Base-by-base conservation (phyloP, 768 basidiomycete species). In the Porphyrellus cyaneotinctus region DNA sequence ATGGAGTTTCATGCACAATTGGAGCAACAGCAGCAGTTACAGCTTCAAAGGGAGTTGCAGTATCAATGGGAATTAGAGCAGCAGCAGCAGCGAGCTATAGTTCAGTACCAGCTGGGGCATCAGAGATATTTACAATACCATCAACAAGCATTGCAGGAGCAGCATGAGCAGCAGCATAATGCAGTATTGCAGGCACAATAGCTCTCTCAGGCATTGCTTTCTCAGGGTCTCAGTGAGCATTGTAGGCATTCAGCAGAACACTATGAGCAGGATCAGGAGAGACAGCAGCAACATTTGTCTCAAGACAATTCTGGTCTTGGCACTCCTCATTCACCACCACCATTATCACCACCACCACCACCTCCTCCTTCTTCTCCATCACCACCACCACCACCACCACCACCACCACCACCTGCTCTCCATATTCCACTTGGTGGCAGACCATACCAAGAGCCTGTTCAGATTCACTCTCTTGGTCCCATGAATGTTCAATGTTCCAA, bases 401-500 rank as follows among this genome's bases (percentile, higher is more conserved):
- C 33, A 22, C 31, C 0, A 26, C 42, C 49, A 3, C 42, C 42
- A 1, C 41, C 41, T 26, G 26, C 22, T 23, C 0, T 0, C 11
- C 2, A 4, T 2, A n/a, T 58, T 69, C 49, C 49, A 2, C 53
- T 37, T 24, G 51, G 49, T 36, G 57, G 43, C 0, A 49, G 31
- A 43, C 3, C 13, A 28, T 65, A 65, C 39, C 0, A 0, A 3
- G 61, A 65, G 8, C 64, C 64, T 3, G 0, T 61, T 6, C 0
- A 50, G 1, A 1, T 1, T 0, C 35, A 65, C 3, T 53, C 24
- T 14, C 6, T 5, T 22, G 47, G 4, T 57, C 59, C 3, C 12
- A n/a, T n/a, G n/a, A n/a, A n/a, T n/a, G n/a, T n/a, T n/a, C n/a
- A n/a, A n/a, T n/a, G n/a, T n/a, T n/a, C n/a, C n/a, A n/a, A n/a